phyloP scores from a whole-genome alignment of 139 green algal genomes.

The Chlorella sp. region DNA sequence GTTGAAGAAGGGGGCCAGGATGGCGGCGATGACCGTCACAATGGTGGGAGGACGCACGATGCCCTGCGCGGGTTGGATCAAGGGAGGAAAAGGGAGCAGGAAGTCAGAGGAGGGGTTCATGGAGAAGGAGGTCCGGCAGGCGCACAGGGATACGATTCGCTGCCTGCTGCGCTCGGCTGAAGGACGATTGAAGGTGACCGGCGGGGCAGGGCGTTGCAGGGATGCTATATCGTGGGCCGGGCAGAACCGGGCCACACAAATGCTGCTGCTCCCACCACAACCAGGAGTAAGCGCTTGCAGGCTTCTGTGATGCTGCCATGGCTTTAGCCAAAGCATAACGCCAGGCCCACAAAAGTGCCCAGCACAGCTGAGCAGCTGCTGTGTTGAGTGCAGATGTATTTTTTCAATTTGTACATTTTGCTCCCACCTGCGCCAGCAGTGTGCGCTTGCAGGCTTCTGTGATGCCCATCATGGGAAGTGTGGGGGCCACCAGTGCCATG shows the following conservation, averaged over 20 bases:
- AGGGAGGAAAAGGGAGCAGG: background rate
- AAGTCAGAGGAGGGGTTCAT: background rate
- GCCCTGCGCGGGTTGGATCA: background rate
- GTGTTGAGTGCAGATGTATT: too few species aligned
- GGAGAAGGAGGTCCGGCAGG: background rate
- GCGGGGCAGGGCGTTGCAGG: background rate
- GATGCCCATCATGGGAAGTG: constrained; percentile 11
- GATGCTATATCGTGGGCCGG: background rate
- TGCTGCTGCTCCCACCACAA: too few species aligned
- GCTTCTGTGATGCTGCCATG: too few species aligned
- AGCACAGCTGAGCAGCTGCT: too few species aligned
- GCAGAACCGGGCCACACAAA: background rate
- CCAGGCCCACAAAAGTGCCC: too few species aligned
- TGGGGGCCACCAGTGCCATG: constrained; percentile 4
- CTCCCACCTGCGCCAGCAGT: constrained; percentile 11
- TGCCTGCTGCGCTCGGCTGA: too few species aligned
- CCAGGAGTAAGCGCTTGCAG: too few species aligned
- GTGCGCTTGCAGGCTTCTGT: constrained; percentile 10
- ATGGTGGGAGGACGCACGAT: constrained; percentile 1
- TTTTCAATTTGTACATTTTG: too few species aligned
- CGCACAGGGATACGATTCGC: background rate
- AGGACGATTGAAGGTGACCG: too few species aligned
- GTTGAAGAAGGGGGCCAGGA: constrained; percentile 11
- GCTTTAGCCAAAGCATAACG: too few species aligned
- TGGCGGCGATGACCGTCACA: background rate